Evolutionary conservation across 305 asterid species (phyloP).

Genomic region (Fraxinus angustifolia): DNA sequence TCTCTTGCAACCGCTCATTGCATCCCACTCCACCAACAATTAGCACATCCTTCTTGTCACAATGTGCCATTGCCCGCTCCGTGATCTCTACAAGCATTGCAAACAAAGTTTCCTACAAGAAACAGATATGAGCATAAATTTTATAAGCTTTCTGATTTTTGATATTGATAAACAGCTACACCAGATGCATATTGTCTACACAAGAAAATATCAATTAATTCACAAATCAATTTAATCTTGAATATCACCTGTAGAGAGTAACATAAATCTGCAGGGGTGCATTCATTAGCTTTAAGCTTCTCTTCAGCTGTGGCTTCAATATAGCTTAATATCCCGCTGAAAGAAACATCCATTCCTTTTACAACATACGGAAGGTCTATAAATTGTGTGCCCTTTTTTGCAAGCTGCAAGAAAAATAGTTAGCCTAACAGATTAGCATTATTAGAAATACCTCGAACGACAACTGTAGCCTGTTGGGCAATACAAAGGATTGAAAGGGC

Average conservation of each 20-base stretch:
- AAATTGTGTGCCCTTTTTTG: slow-evolving; percentile 81
- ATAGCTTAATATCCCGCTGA: slow-evolving; percentile 89
- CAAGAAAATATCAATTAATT: background rate
- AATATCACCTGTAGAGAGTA: slow-evolving; percentile 65
- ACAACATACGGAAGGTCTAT: slow-evolving; percentile 94
- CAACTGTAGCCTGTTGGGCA: background rate
- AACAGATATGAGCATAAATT: background rate
- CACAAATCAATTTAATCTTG: background rate
- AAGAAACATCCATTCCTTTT: slow-evolving; percentile 98
- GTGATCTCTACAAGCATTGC: slow-evolving; percentile 99
- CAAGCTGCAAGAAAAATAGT: slow-evolving; percentile 55
- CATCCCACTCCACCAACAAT: slow-evolving; percentile 99
- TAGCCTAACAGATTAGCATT: background rate
- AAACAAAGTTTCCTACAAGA: slow-evolving; percentile 69
- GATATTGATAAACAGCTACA: background rate
- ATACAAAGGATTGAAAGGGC: no score
- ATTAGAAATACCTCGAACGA: background rate
- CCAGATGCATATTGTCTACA: background rate
- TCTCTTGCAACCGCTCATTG: slow-evolving; percentile 79
- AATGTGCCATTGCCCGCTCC: slow-evolving; percentile 96
- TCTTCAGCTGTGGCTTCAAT: slow-evolving; percentile 86
- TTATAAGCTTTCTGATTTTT: background rate
- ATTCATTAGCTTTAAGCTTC: slow-evolving; percentile 59
- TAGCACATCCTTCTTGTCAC: slow-evolving; percentile 87
- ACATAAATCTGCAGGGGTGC: slow-evolving; percentile 50